Base-by-base conservation (phyloP, 2,329 filamentous ascomycete species). In the Apiospora hydei region DNA sequence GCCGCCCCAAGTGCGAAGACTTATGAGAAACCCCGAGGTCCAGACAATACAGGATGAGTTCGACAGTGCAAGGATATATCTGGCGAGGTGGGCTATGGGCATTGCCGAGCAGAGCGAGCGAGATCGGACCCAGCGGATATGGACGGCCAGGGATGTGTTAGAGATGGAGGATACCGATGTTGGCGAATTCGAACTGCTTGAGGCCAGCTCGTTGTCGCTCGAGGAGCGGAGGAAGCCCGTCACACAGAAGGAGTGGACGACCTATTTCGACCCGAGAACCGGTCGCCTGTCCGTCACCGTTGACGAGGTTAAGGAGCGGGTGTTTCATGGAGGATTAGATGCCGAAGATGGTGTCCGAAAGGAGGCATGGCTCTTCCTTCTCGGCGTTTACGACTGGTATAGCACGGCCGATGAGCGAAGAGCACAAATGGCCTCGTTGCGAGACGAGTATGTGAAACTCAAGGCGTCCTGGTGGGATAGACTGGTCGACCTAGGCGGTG, bases 391-490 rank as follows among this genome's bases (percentile, higher is more conserved):
- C 78, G 92, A 96, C 2, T 99, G 97, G 97, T 91, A 98, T 77
- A 97, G 94, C 81, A 95, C 93, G 0, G 87, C 87, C 0, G 94
- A 98, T 73, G 96, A 99, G 80, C 89, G 96, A 51, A 93, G 91
- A 77, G 94, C 92, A 0, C 89, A 95, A 77, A 87, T 95, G 77
- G 96, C 96, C 67, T 97, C 93, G 10, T 88, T 97, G 46, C 88
- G 96, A 13, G 96, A 99, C 77, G 94, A 97, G 77, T 99, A 98
- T 81, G 94, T 98, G 72, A 92, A 95, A 75, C 87, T 99, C 61
- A 99, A 99, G 83, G 94, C 93, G 7, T 89, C 93, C 0, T 99
- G 96, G 97, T 99, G 97, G 97, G 95, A 98, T 82, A 88, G 93
- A 49, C 91, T 98, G 77, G 89, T 96, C 2, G 95, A 98, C 71